Evolutionary conservation across 768 basidiomycete species (phyloP).

Genomic region (Kwoniella botswanensis): DNA sequence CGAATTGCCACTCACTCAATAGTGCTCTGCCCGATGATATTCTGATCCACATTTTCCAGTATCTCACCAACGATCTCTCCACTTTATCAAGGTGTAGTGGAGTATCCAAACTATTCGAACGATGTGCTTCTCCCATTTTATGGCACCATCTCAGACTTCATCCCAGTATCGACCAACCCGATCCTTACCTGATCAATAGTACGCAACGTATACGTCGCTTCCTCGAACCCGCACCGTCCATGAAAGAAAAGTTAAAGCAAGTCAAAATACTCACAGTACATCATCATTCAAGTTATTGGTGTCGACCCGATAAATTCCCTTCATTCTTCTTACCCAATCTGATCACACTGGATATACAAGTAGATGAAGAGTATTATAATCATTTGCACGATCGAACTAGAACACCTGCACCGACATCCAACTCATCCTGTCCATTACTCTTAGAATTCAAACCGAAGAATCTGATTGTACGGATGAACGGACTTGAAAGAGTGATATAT

Average conservation of each 20-base stretch:
- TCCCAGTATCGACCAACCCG: not conserved
- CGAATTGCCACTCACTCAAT: not conserved
- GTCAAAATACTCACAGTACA: not conserved
- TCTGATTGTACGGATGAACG: not conserved
- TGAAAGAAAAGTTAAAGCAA: not conserved
- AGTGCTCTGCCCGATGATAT: not conserved
- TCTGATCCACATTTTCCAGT: not conserved
- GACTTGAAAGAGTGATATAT: not conserved
- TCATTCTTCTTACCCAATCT: not conserved
- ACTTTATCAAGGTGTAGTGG: not conserved
- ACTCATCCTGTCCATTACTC: not conserved
- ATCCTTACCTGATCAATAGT: not conserved
- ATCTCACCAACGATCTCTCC: not conserved
- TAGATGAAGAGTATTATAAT: not conserved
- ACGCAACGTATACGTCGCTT: not conserved
- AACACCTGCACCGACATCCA: not conserved
- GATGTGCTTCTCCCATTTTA: not conserved
- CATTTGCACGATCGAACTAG: not conserved
- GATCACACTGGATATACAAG: not conserved
- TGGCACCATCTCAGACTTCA: not conserved
- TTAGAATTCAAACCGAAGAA: not conserved
- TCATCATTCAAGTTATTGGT: conserved; percentile 1
- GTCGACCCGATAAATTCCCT: not conserved
- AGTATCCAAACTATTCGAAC: not conserved
- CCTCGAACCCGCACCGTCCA: not conserved